phyloP scores from a whole-genome alignment of 2,329 filamentous ascomycete species.

The Sordariomycetes sp. region DNA sequence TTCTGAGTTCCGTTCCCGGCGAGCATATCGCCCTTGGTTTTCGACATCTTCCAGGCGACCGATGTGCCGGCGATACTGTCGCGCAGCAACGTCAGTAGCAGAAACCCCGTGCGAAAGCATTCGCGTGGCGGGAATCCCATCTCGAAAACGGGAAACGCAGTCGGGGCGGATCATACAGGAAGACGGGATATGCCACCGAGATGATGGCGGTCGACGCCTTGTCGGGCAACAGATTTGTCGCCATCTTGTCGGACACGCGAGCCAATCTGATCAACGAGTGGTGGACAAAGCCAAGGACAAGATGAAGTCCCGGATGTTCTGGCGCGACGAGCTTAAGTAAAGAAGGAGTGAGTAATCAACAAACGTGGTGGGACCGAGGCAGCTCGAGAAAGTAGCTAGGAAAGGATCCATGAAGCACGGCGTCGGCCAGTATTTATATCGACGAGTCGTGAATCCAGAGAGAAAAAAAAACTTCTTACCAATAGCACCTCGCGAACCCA shows the following conservation, averaged over 20 bases:
- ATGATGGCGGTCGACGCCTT: constrained; percentile 70
- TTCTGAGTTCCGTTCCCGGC: constrained; percentile 71
- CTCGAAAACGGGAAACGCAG: background rate
- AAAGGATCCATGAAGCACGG: background rate
- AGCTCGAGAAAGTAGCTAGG: background rate
- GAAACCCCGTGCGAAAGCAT: background rate
- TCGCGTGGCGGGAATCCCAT: background rate
- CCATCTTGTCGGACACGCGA: constrained; percentile 37
- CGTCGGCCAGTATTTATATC: background rate
- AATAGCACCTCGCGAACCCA: background rate
- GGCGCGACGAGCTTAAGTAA: background rate
- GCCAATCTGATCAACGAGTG: background rate
- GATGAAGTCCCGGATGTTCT: too few relatives aligned
- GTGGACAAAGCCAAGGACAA: background rate
- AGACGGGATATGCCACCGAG: constrained; percentile 65
- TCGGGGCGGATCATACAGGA: constrained; percentile 46
- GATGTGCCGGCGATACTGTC: constrained; percentile 48
- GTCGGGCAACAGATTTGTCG: constrained; percentile 50
- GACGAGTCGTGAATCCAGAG: background rate
- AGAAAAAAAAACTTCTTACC: background rate
- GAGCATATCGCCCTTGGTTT: constrained; percentile 59
- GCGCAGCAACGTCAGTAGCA: background rate
- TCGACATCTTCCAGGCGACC: constrained; percentile 44
- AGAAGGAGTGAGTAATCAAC: background rate
- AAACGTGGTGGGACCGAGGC: background rate